Conservation (phyloP, 176 grass and related monocot genomes). For the Triticum aestivum region DNA sequence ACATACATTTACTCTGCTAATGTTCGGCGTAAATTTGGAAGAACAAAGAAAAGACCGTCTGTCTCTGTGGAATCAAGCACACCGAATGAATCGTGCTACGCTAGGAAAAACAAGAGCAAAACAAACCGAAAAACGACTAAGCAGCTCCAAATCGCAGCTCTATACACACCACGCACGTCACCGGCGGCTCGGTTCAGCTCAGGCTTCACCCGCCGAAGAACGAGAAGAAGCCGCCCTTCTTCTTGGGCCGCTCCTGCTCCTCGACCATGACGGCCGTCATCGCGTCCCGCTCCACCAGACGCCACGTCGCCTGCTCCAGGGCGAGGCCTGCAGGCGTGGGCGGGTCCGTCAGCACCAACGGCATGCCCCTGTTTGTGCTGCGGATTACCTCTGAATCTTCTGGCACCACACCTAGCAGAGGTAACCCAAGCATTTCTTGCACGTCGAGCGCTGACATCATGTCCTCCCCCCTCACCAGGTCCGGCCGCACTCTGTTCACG, state of each 20-base stretch:
- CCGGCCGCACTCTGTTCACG: constrained; percentile 80
- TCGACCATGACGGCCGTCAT: constrained; percentile 87
- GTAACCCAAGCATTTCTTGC: constrained; percentile 89
- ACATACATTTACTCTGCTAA: background rate
- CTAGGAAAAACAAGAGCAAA: constrained; percentile 34
- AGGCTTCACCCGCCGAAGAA: constrained; percentile 56
- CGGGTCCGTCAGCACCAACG: constrained; percentile 67
- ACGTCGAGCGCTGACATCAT: constrained; percentile 98
- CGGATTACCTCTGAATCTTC: constrained; percentile 84
- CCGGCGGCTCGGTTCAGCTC: background rate
- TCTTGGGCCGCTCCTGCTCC: constrained; percentile 75
- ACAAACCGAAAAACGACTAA: background rate
- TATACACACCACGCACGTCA: constrained; percentile 25
- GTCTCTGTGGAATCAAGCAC: constrained; percentile 2
- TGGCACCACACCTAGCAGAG: constrained; percentile 77
- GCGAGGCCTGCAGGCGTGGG: constrained; percentile 75
- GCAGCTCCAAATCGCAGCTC: constrained; percentile 14
- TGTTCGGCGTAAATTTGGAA: background rate
- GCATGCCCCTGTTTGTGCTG: constrained; percentile 79
- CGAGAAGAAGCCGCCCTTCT: constrained; percentile 59
- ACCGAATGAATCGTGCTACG: constrained; percentile 27
- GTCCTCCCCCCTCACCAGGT: constrained; percentile 81
- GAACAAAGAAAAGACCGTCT: background rate
- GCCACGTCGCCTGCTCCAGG: constrained; percentile 85
- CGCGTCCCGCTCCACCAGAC: constrained; percentile 78